Conservation (phyloP, 768 basidiomycete species). For the Mycena epipterygia region DNA sequence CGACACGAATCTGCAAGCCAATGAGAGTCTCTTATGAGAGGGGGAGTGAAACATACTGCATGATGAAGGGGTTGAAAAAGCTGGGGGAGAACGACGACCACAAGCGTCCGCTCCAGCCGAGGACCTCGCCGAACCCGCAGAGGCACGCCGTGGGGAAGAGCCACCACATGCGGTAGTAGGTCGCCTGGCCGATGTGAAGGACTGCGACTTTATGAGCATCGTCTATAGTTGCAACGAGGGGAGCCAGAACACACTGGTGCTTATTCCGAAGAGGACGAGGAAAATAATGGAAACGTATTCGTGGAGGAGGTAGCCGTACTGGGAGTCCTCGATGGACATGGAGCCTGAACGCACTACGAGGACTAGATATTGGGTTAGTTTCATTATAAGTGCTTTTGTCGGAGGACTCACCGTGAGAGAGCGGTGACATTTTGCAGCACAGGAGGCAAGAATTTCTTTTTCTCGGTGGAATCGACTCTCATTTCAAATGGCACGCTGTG, state of each 20-base stretch:
- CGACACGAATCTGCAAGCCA: slow-evolving; percentile 48
- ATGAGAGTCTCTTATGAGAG: not conserved
- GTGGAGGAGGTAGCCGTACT: slow-evolving; percentile 54
- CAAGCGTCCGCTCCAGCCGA: slow-evolving; percentile 71
- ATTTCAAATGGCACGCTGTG: too few relatives aligned
- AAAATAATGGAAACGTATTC: slow-evolving; percentile 51
- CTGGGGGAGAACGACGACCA: slow-evolving; percentile 52
- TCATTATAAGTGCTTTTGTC: not conserved
- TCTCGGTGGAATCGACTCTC: too few relatives aligned
- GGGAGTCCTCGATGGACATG: not conserved
- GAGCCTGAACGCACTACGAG: not conserved
- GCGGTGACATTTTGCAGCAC: too few relatives aligned
- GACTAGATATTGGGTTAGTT: not conserved
- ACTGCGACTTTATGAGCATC: slow-evolving; percentile 45
- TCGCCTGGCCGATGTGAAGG: slow-evolving; percentile 59
- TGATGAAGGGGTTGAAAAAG: slow-evolving; percentile 48
- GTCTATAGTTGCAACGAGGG: not conserved
- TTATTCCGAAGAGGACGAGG: slow-evolving; percentile 53
- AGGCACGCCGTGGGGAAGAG: slow-evolving; percentile 62
- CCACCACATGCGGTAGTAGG: slow-evolving; percentile 64
- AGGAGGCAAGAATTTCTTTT: too few relatives aligned
- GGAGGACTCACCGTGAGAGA: too few relatives aligned
- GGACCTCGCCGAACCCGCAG: slow-evolving; percentile 62
- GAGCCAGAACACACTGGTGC: slow-evolving; percentile 49
- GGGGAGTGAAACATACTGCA: slow-evolving; percentile 52